Percentiles rank a stretch among this genome's conserved stretches.
These are phyloP conservation scores for Anthracocystis panici-leucophaei DNA, from an alignment of 1,284 basidiomycete genomes.

Conservation along the genomic window DNA sequence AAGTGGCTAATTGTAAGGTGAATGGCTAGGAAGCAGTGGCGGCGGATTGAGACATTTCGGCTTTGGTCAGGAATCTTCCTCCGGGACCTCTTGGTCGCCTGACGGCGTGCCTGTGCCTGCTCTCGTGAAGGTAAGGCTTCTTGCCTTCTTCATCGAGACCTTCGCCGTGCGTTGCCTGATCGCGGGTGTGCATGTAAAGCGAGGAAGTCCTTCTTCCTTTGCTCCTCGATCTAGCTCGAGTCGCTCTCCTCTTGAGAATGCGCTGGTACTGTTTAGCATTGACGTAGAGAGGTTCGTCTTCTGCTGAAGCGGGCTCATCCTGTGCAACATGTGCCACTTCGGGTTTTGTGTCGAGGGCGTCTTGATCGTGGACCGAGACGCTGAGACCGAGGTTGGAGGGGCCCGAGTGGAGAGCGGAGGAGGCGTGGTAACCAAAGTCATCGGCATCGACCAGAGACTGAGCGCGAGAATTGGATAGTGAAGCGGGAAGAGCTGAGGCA, in stretches of 20 bases:
- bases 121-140: constrained; percentile 96
- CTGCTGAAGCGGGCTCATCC: constrained; percentile 33
- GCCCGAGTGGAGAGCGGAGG: constrained; percentile 18
- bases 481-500: constrained; percentile 18
- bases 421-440: constrained; percentile 36
- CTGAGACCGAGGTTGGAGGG: constrained; percentile 45
- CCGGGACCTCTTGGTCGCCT: constrained; percentile 94
- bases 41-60: constrained; percentile 36
- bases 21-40: constrained; percentile 14
- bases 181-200: constrained; percentile 52
- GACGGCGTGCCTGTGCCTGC: constrained; percentile 97
- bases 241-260: constrained; percentile 63
- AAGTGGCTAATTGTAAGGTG: not conserved
- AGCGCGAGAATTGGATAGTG: constrained; percentile 35
- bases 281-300: constrained; percentile 68
- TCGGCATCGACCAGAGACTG: constrained; percentile 39
- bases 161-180: constrained; percentile 46
- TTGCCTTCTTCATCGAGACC: constrained; percentile 58
- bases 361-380: constrained; percentile 26
- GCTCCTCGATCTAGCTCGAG: constrained; percentile 63
- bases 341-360: constrained; percentile 17
- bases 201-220: constrained; percentile 57
- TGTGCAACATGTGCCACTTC: constrained; percentile 13
- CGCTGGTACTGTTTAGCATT: constrained; percentile 69
- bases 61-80: constrained; percentile 81